Base-by-base conservation (phyloP, 495 filamentous ascomycete genomes). In the Tirmania nivea region DNA sequence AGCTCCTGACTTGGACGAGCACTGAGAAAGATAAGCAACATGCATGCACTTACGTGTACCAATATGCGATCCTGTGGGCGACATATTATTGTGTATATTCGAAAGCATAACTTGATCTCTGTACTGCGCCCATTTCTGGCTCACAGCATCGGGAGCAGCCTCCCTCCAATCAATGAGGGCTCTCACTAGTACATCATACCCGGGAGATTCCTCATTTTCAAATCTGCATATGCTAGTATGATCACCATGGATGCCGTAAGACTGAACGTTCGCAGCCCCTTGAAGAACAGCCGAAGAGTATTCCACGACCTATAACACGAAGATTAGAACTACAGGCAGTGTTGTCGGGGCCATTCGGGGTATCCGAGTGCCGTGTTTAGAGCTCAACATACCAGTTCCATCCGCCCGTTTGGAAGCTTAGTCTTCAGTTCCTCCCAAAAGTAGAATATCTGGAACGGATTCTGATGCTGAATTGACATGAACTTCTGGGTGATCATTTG, bases 191-290 rank as follows among this genome's bases (percentile, higher is more conserved):
- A 79, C 78, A 47, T 78, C 73, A 58, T 80, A 93, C 1, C 86
- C 86, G 0, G 85, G 79, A 0, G 84, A 72, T 54, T 71, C 76
- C 19, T 77, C 74, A 57, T 76, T 78, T 34, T 82, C 79, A 56
- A 90, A 93, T 60, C 86, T 90, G 70, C 79, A 86, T 83, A 93
- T 90, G 36, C 76, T 73, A n/a, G 79, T 81, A 63, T 93, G 86
- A n/a, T 77, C 80, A 1, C 82, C 79, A 58, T 88, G 81, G 49
- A 93, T 85, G 12, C 81, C 80, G 59, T 80, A 84, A 49, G 81
- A 78, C 53, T 78, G 78, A 0, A 84, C 83, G 53, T 83, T 80
- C 16, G 82, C 79, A 17, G 83, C 66, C 47, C 57, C 55, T 48
- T 82, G 78, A 5, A 85, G 86, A 21, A 79, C 75, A 0, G 84